Percentiles rank a stretch among this genome's conserved stretches.
These are phyloP conservation scores for Hygrophoropsis aurantiaca DNA, from an alignment of 768 basidiomycete genomes.

Conservation along the genomic window DNA sequence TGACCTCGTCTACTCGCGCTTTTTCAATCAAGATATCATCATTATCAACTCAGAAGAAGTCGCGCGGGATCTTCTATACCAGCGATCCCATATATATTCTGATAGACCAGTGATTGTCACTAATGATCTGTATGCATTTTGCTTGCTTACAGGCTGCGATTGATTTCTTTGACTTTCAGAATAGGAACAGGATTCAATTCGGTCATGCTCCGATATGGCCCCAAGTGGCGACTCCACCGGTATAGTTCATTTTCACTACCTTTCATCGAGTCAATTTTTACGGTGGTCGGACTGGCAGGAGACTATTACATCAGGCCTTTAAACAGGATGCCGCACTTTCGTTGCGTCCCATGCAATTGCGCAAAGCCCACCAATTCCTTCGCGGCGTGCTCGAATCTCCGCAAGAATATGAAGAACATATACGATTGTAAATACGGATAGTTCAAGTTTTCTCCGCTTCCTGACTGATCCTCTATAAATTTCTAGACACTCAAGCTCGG, in stretches of 20 bases:
- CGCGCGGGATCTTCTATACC: conserved; percentile 25
- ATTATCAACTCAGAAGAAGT: conserved; percentile 28
- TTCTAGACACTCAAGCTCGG: conserved; percentile 20
- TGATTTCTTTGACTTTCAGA: conserved; percentile 6
- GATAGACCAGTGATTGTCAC: conserved; percentile 28
- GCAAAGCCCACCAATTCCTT: conserved; percentile 26
- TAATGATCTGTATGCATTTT: conserved; percentile 13
- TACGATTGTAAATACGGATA: conserved; percentile 31
- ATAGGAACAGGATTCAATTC: conserved; percentile 36
- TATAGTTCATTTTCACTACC: no score
- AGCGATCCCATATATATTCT: conserved; percentile 31
- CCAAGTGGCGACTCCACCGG: conserved; percentile 37
- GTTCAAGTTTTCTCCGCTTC: no score
- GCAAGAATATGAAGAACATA: conserved; percentile 24
- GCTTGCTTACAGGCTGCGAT: background rate
- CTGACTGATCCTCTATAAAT: background rate
- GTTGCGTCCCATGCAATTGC: conserved; percentile 22
- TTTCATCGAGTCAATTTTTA: no score
- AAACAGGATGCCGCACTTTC: conserved; percentile 5
- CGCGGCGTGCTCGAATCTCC: conserved; percentile 20
- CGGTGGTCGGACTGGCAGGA: conserved; percentile 21
- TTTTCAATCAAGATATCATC: conserved; percentile 22
- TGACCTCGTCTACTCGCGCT: conserved; percentile 18
- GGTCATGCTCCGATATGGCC: conserved; percentile 36
- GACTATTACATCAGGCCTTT: conserved; percentile 26